phyloP scores from a whole-genome alignment of 345 rosid species.

The Citrus cavaleriei region DNA sequence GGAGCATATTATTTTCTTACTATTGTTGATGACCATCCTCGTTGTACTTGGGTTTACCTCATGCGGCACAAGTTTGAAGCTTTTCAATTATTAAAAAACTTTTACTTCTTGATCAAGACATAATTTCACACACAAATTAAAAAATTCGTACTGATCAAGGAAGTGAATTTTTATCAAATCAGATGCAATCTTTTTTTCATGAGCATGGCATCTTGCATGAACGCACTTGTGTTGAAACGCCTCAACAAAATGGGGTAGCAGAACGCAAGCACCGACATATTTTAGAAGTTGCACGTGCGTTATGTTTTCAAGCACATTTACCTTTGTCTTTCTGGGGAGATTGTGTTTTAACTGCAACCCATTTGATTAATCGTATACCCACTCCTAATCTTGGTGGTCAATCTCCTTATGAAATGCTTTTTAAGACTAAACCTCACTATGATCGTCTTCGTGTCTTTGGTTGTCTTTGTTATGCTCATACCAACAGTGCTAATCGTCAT shows the following conservation, averaged over 20 bases:
- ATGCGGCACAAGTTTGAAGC: background rate
- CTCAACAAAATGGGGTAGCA: background rate
- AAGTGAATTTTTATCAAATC: too few species aligned
- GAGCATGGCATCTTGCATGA: background rate
- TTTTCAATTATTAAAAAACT: background rate
- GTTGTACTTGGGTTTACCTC: background rate
- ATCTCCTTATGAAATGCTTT: background rate
- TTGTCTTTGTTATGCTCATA: background rate
- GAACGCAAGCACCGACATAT: too few species aligned
- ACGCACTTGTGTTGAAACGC: background rate
- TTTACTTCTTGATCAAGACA: too few species aligned
- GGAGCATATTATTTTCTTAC: too few species aligned
- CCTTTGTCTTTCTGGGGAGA: too few species aligned
- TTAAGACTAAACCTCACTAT: background rate
- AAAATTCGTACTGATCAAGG: too few species aligned
- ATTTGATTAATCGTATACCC: background rate
- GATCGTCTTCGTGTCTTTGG: background rate
- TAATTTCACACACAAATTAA: too few species aligned
- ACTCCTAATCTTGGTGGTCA: background rate
- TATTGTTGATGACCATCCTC: too few species aligned
- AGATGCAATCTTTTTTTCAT: too few species aligned
- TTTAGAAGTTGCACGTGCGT: too few species aligned
- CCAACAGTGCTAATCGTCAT: background rate
- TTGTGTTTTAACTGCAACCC: too few species aligned
- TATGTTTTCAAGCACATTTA: too few species aligned